phyloP scores from a whole-genome alignment of 495 filamentous ascomycete genomes.

The Xylaria telfairii region DNA sequence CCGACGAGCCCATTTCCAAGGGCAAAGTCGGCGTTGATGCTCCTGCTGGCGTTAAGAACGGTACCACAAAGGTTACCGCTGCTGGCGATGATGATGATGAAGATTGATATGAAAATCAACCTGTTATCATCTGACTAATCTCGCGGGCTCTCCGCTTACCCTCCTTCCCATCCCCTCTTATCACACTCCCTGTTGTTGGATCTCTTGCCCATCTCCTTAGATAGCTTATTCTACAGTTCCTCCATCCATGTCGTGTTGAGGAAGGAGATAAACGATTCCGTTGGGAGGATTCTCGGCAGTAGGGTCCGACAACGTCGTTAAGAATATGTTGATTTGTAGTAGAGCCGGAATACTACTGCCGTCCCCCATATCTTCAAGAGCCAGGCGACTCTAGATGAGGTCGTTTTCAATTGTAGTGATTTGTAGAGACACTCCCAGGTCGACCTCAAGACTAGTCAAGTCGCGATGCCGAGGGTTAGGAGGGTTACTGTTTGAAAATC shows the following conservation, averaged over 20 bases:
- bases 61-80: conserved; percentile 38
- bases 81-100: conserved; percentile 44
- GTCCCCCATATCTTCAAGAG: neutral
- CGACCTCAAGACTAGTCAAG: neutral
- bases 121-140: neutral
- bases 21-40: conserved; percentile 32
- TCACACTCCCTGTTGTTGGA: neutral
- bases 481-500: neutral
- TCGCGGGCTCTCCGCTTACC: neutral
- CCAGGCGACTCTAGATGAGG: neutral
- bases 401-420: neutral
- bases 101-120: conserved; percentile 33
- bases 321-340: neutral
- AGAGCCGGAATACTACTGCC: neutral
- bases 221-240: conserved; percentile 7
- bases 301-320: neutral
- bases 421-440: neutral
- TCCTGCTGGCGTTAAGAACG: conserved; percentile 44
- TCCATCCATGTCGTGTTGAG: conserved; percentile 1
- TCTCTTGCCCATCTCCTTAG: neutral
- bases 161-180: neutral
- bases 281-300: neutral
- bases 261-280: neutral
- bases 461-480: neutral
- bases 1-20: conserved; percentile 41